These are phyloP conservation scores for Wickerhamiella lipophila DNA, from an alignment of 805 yeast species.

Conservation along the genomic window DNA sequence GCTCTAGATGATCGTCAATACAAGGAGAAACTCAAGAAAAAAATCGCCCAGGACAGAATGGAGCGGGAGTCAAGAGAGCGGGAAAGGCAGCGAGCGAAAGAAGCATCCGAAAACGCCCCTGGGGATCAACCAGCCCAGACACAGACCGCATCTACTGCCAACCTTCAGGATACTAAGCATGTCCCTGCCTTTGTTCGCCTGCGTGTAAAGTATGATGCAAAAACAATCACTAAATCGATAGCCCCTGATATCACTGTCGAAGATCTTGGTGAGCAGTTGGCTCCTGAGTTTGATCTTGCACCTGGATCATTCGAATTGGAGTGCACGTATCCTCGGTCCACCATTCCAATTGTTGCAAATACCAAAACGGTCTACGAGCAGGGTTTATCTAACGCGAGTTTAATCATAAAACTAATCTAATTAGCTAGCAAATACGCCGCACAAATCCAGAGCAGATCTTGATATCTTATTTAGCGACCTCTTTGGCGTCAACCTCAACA, in stretches of 20 bases:
- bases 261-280: conserved; percentile 23
- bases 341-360: conserved; percentile 19
- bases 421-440: background rate
- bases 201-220: conserved; percentile 22
- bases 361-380: conserved; percentile 24
- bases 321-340: conserved; percentile 27
- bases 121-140: conserved; percentile 10
- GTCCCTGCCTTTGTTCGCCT: conserved; percentile 14
- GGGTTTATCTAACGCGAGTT: conserved; percentile 26
- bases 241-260: conserved; percentile 23
- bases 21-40: conserved; percentile 24
- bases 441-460: no score
- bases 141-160: conserved; percentile 15
- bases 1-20: conserved; percentile 25
- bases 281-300: conserved; percentile 19
- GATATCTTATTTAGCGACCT: background rate
- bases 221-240: conserved; percentile 21
- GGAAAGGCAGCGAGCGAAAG: conserved; percentile 4
- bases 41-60: conserved; percentile 28
- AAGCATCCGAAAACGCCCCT: background rate
- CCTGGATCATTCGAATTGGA: conserved; percentile 18
- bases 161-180: background rate
- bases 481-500: conserved; percentile 28
- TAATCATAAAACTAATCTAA: background rate
- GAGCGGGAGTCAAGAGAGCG: conserved; percentile 22